Evolutionary conservation across 768 basidiomycete species (phyloP).

Genomic region (Agaricus subrufescens): DNA sequence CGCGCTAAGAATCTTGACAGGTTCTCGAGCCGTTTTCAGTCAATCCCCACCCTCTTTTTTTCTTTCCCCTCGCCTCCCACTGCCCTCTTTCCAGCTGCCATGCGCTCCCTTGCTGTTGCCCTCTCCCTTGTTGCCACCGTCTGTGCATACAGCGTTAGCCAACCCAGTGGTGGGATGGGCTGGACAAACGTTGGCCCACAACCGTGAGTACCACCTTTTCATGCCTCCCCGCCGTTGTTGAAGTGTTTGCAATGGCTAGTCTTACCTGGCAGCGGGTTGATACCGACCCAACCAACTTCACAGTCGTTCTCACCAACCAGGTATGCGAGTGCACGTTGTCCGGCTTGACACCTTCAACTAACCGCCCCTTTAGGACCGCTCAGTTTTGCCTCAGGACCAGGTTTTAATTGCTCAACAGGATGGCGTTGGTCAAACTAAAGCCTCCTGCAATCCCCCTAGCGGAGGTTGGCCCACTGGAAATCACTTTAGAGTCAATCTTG

Average conservation of each 20-base stretch:
- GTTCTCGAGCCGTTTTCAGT: constrained; percentile 10
- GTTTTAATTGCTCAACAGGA: constrained; percentile 53
- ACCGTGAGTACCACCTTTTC: constrained; percentile 25
- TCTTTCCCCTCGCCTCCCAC: constrained; percentile 12
- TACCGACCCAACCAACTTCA: constrained; percentile 68
- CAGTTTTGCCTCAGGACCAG: constrained; percentile 32
- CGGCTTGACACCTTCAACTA: not conserved
- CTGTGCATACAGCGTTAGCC: constrained; percentile 58
- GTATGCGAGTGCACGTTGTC: constrained; percentile 27
- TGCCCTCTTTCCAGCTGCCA: constrained; percentile 32
- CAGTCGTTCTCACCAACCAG: constrained; percentile 60
- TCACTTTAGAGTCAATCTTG: constrained; percentile 71
- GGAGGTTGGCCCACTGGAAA: constrained; percentile 62
- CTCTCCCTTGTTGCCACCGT: constrained; percentile 49
- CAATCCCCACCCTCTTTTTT: constrained; percentile 14
- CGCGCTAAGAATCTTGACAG: no score
- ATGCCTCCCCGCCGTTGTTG: not conserved
- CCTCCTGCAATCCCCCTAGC: constrained; percentile 48
- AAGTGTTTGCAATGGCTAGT: constrained; percentile 16
- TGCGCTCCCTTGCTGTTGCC: constrained; percentile 29
- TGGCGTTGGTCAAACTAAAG: constrained; percentile 31
- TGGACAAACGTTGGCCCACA: constrained; percentile 60
- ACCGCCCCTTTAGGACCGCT: constrained; percentile 25
- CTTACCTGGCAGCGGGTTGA: constrained; percentile 60
- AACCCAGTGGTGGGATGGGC: constrained; percentile 38